Conservation (phyloP, 1,284 basidiomycete species). For the Ustilago crameri region DNA sequence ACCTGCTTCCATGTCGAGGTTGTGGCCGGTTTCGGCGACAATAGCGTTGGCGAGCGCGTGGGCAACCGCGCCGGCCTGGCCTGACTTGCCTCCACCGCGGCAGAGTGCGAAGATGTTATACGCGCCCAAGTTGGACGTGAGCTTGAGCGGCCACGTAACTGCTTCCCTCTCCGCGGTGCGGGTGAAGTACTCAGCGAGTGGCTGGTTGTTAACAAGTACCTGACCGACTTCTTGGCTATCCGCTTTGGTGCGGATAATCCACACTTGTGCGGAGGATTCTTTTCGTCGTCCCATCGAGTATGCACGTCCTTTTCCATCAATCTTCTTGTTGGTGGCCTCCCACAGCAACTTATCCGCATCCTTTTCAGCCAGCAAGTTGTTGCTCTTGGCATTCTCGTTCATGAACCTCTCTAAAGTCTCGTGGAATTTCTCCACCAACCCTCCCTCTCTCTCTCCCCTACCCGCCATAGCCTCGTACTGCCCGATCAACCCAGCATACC, state of each 20-base stretch:
- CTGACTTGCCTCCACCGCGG: constrained; percentile 87
- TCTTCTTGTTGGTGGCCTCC: constrained; percentile 6
- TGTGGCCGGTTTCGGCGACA: constrained; percentile 45
- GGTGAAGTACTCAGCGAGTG: constrained; percentile 82
- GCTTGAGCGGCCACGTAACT: constrained; percentile 82
- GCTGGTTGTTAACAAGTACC: constrained; percentile 85
- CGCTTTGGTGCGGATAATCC: constrained; percentile 83
- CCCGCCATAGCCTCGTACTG: constrained; percentile 4
- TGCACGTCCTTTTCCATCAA: constrained; percentile 52
- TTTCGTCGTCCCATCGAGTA: constrained; percentile 61
- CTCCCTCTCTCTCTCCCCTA: background rate
- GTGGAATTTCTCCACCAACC: constrained; percentile 43
- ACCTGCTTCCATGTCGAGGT: constrained; percentile 53
- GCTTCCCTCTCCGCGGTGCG: constrained; percentile 81
- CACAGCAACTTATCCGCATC: constrained; percentile 26
- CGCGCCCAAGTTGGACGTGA: constrained; percentile 86
- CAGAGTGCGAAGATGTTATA: constrained; percentile 91
- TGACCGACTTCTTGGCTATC: constrained; percentile 68
- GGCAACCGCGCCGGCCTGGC: constrained; percentile 89
- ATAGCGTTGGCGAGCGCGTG: constrained; percentile 86
- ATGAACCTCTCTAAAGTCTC: constrained; percentile 50
- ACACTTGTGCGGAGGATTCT: constrained; percentile 74
- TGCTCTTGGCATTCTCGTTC: constrained; percentile 43
- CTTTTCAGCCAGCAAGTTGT: constrained; percentile 24
- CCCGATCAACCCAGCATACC: constrained; percentile 73